Evolutionary conservation across 495 filamentous ascomycete genomes (phyloP).

Genomic region (Lentithecium fluviatile): DNA sequence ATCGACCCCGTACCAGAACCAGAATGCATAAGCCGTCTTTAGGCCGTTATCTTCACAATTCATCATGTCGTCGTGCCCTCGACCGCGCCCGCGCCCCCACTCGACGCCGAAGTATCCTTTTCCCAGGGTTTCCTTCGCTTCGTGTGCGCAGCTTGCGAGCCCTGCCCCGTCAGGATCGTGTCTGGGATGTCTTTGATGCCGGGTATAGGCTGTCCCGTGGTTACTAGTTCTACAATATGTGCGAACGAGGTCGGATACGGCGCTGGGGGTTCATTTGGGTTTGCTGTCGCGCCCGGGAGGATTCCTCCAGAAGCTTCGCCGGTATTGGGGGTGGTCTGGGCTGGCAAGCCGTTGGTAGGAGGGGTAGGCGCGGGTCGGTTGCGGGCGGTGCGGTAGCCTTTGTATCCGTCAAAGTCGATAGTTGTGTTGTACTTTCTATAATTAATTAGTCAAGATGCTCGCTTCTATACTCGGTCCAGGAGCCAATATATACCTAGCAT

Average conservation of each 20-base stretch:
- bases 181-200: slow-evolving; percentile 89
- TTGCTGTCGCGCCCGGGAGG: slow-evolving; percentile 10
- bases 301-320: slow-evolving; percentile 7
- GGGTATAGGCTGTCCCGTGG: slow-evolving; percentile 76
- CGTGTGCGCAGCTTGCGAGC: slow-evolving; percentile 50
- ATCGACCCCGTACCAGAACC: too few species aligned
- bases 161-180: slow-evolving; percentile 68
- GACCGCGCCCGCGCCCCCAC: not conserved
- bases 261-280: slow-evolving; percentile 30
- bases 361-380: not conserved
- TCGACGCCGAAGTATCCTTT: slow-evolving; percentile 36
- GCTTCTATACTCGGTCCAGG: not conserved
- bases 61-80: not conserved
- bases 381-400: slow-evolving; percentile 36
- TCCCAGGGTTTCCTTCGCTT: slow-evolving; percentile 82
- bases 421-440: slow-evolving; percentile 40
- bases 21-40: too few species aligned
- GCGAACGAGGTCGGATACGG: slow-evolving; percentile 85
- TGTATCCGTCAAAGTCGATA: slow-evolving; percentile 48
- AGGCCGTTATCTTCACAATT: too few species aligned
- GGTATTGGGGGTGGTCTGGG: not conserved
- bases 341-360: not conserved
- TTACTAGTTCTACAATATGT: slow-evolving; percentile 85
- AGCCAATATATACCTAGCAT: slow-evolving; percentile 29
- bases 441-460: not conserved